A percentile compares a stretch with the other conserved stretches of the same genome.
Evolutionary conservation across 768 basidiomycete genomes (phyloP).

Genomic region (Leccinum sublutescens): DNA sequence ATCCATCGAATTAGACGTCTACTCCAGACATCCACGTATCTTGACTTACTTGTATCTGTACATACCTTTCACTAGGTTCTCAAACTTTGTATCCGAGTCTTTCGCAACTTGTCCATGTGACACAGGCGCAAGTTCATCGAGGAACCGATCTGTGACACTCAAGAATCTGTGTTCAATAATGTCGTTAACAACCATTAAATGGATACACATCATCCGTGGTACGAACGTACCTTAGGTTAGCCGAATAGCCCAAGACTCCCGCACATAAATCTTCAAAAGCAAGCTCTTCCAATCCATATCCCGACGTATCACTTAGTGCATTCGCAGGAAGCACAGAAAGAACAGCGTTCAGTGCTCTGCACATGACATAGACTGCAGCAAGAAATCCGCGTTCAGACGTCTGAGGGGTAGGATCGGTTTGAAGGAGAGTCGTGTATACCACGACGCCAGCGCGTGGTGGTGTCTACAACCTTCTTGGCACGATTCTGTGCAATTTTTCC

Average conservation of each 20-base stretch:
- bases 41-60: slow-evolving; percentile 70
- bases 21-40: not conserved
- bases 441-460: slow-evolving; percentile 83
- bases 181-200: not conserved
- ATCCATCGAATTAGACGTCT: slow-evolving; percentile 1
- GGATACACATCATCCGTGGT: not conserved
- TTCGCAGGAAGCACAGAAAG: slow-evolving; percentile 73
- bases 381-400: slow-evolving; percentile 69
- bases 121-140: slow-evolving; percentile 74
- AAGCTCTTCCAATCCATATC: slow-evolving; percentile 80
- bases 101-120: slow-evolving; percentile 74
- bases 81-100: slow-evolving; percentile 57
- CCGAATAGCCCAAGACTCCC: slow-evolving; percentile 78
- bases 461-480: slow-evolving; percentile 80
- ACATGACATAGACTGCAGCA: slow-evolving; percentile 87
- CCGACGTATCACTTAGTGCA: slow-evolving; percentile 72
- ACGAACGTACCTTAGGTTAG: slow-evolving; percentile 66
- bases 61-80: slow-evolving; percentile 44
- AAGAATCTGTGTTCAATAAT: slow-evolving; percentile 56
- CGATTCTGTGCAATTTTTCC: slow-evolving; percentile 85
- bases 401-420: slow-evolving; percentile 29
- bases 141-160: slow-evolving; percentile 90
- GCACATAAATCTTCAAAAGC: slow-evolving; percentile 88
- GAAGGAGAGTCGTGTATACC: slow-evolving; percentile 65
- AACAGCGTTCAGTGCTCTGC: slow-evolving; percentile 77